Percentiles rank a stretch among this genome's conserved stretches.
Conservation (phyloP, 1,139 yeast genomes). For the Arxiozyma slooffiae region DNA sequence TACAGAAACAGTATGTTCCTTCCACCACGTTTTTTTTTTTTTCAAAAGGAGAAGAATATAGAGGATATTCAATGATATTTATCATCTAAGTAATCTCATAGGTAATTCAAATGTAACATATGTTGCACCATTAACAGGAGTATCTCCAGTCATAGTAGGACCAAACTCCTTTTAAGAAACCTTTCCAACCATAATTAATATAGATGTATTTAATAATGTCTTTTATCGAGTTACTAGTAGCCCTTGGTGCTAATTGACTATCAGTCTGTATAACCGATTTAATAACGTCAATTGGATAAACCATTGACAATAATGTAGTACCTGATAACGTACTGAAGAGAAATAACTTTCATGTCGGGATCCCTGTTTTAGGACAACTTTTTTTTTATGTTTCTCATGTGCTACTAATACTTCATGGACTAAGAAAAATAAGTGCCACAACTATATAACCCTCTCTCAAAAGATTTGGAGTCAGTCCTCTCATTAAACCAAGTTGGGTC, state of each 20-base stretch:
- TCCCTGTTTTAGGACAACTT: slow-evolving; percentile 46
- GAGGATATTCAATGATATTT: no score
- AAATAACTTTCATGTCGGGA: slow-evolving; percentile 82
- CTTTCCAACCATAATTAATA: slow-evolving; percentile 51
- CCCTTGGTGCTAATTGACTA: slow-evolving; percentile 41
- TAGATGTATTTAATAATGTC: slow-evolving; percentile 49
- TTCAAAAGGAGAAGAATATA: no score
- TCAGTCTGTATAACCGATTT: slow-evolving; percentile 85
- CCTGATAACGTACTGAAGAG: slow-evolving; percentile 80
- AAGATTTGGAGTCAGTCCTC: slow-evolving; percentile 73
- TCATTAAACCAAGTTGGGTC: slow-evolving; percentile 57
- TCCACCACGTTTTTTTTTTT: no score
- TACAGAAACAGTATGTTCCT: no score
- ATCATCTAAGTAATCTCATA: slow-evolving; percentile 47
- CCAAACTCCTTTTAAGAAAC: slow-evolving; percentile 81
- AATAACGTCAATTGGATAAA: slow-evolving; percentile 77
- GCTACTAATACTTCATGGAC: slow-evolving; percentile 80
- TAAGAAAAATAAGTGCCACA: slow-evolving; percentile 80
- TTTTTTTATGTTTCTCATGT: slow-evolving; percentile 41
- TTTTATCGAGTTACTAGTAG: slow-evolving; percentile 28
- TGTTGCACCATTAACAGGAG: slow-evolving; percentile 95
- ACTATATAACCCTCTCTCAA: slow-evolving; percentile 77
- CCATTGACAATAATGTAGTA: slow-evolving; percentile 69
- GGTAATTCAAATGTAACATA: slow-evolving; percentile 85
- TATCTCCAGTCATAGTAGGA: slow-evolving; percentile 88